Evolutionary conservation across 495 filamentous ascomycete genomes (phyloP), one percentile per base, ranked within the genome.

Genomic region (Penicillium paxilli): DNA sequence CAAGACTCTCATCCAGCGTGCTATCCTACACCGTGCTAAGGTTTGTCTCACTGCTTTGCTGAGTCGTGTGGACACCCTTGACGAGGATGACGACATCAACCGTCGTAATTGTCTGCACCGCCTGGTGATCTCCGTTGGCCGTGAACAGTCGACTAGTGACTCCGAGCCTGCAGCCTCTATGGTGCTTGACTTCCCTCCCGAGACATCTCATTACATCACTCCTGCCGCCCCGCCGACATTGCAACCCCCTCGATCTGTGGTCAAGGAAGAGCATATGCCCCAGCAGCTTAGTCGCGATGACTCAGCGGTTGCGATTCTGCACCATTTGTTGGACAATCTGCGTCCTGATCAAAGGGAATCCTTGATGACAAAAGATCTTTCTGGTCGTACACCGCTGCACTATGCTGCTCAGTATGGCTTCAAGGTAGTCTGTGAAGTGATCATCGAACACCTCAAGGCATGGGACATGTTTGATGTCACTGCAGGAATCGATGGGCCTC

Each of bases 381-480:
- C 92, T 45, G 92, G 91, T 5, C 90, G 94, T 9, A 84, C 91
- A 28, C 91, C 94, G 22, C 76, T 98, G 23, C 94, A 98, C 65
- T 98, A 98, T 69, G 93, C 91, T 4, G 94, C 94, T 0, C 91
- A 97, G 71, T 96, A 94, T 67, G 94, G 94, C 3, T 90, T 96
- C 60, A 88, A 90, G 21, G 82, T 87, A 42, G 85, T 97, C 8
- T 96, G 91, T 64, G 80, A 94, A 66, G 73, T 91, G n/a, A 77
- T 98, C 49, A 90, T 96, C 67, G 84, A 86, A 44, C 86, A 88
- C 57, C 90, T 98, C 83, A 88, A 90, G 60, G 82, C 83, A 19
- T 98, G 93, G 93, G 83, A 81, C 16, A 85, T 92, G 59, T 96
- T 96, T 62, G 83, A 94, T 62, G 83, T 92, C 23, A 83, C 83